Conservation (phyloP, 345 rosid species). For the Firmiana major region DNA sequence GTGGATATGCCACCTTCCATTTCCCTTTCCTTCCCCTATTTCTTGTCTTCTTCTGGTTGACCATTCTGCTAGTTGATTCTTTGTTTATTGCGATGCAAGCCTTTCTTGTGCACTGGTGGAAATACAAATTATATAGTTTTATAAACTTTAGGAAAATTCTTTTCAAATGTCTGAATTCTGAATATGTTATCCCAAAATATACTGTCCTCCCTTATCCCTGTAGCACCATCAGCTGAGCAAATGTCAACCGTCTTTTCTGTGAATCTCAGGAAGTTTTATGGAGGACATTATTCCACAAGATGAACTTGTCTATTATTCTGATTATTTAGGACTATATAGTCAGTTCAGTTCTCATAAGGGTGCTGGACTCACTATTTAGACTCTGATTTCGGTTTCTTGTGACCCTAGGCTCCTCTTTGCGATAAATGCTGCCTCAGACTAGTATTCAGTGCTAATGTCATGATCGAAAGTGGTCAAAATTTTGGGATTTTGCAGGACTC, state of each 20-base stretch:
- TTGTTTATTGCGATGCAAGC: not conserved
- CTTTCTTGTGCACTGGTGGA: not conserved
- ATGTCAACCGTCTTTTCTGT: not conserved
- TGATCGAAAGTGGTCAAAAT: not conserved
- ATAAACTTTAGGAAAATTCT: not conserved
- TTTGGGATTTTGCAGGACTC: not conserved
- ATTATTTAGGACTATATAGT: constrained; percentile 2
- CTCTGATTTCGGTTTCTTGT: not conserved
- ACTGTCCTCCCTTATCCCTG: not conserved
- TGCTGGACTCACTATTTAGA: not conserved
- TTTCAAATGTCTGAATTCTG: not conserved
- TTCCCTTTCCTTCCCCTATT: not conserved
- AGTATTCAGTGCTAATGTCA: not conserved
- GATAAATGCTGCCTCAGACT: not conserved
- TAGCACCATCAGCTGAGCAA: not conserved
- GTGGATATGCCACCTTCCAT: not conserved
- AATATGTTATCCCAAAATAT: not conserved
- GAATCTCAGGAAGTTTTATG: not conserved
- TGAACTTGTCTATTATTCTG: not conserved
- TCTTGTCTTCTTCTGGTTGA: not conserved
- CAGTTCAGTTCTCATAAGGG: not conserved
- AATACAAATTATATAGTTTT: not conserved
- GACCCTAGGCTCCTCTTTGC: not conserved
- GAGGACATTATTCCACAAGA: not conserved
- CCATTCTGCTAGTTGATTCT: not conserved